These are phyloP conservation scores for Boehmeria nivea DNA, from an alignment of 306 rosid genomes.

Conservation along the genomic window DNA sequence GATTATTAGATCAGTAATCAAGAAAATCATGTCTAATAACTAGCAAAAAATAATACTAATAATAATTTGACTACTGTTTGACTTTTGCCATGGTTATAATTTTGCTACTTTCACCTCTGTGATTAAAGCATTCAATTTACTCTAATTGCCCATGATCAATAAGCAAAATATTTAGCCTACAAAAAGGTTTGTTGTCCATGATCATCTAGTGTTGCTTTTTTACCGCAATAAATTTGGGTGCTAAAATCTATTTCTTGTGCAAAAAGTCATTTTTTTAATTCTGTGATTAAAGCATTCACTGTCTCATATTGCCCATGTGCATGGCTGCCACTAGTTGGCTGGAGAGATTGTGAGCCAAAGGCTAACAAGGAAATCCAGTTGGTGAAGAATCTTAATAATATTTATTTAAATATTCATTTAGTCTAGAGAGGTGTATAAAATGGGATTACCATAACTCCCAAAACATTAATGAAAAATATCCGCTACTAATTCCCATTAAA, in stretches of 20 bases:
- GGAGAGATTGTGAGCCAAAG: no score
- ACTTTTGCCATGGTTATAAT: no score
- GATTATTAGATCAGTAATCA: no score
- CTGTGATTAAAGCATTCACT: neutral
- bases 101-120: no score
- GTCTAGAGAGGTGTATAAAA: neutral
- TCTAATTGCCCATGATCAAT: no score
- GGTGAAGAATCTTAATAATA: neutral
- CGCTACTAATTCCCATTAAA: neutral
- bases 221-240: neutral
- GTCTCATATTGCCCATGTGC: conserved; percentile 1
- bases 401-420: conserved; percentile 4
- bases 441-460: neutral
- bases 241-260: neutral
- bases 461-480: conserved; percentile 4
- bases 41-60: no score
- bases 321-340: neutral
- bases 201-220: neutral
- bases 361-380: conserved; percentile 5
- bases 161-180: no score
- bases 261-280: neutral
- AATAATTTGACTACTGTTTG: no score
- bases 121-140: no score
- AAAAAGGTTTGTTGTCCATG: no score
- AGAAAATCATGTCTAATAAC: no score